Base-by-base conservation (phyloP, 2,329 filamentous ascomycete genomes). In the Sporothrix pallida region DNA sequence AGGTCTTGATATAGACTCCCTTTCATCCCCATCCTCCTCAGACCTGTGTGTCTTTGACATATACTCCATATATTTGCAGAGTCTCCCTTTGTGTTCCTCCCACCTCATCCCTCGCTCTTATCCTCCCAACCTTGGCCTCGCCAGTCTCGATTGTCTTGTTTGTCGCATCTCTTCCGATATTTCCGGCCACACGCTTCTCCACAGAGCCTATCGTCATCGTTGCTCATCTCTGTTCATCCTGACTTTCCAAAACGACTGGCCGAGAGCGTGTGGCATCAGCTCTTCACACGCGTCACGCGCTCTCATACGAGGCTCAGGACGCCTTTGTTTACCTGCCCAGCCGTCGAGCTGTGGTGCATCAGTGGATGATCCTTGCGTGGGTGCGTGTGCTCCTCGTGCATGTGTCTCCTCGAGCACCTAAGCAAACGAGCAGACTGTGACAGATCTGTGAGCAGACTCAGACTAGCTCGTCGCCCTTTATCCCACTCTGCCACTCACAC, bases 401-500 rank as follows among this genome's bases (percentile, higher is more conserved):
- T 44, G 48, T 54, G n/a, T 70, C 63, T 48, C 56, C 37, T 60
- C 54, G 26, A 5, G 4, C 31, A 26, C n/a, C 26, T 48, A 15
- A 52, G 23, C 46, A 68, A 52, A 68, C 46, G 23, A 37, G 15
- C 65, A 50, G 46, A 48, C 23, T 42, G n/a, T 15, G 9, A 48
- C 12, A 37, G 31, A 37, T 37, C 31, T 37, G 31, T 37, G 31
- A 37, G 42, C 65, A 50, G 46, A 26, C 46, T 52, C 37, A 73
- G 56, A 44, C 54, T 70, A 56, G 20, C 37, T 56, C 46, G 54
- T 23, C n/a, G 37, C 26, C 42, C 46, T 37, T 52, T 68, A 37
- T 37, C 31, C 10, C 65, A 42, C 15, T n/a, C 63, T 20, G 15
- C 23, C 67, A 60, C 71, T 48, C 71, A 68, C 71, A 70, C 67